Conservation (phyloP, 352 stramenopile genomes). For the Globisporangium alternatum region DNA sequence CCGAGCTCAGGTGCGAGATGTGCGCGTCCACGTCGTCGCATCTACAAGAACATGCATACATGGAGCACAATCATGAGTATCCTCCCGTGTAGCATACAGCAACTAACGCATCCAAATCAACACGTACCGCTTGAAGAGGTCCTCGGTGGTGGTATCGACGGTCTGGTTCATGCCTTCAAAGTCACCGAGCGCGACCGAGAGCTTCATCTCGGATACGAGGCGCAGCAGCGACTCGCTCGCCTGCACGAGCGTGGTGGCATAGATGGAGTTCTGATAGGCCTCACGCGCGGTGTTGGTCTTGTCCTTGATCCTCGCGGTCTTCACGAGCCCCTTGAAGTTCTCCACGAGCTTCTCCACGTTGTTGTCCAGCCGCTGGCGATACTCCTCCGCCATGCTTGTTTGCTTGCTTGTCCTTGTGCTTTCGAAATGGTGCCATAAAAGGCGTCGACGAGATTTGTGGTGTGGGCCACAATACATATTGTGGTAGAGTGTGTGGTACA, state of each 20-base stretch:
- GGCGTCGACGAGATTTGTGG: neutral
- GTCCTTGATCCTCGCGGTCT: constrained; percentile 82
- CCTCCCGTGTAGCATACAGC: neutral
- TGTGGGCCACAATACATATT: neutral
- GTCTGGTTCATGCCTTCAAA: constrained; percentile 87
- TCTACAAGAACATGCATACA: constrained; percentile 21
- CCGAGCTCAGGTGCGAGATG: constrained; percentile 71
- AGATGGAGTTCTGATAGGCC: constrained; percentile 79
- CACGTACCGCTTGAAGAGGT: constrained; percentile 59
- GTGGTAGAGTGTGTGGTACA: neutral
- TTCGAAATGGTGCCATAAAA: neutral
- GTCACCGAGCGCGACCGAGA: constrained; percentile 71
- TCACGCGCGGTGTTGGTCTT: constrained; percentile 76
- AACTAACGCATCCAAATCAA: constrained; percentile 1
- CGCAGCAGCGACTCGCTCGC: constrained; percentile 80
- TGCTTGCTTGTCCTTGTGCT: neutral
- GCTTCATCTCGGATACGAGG: constrained; percentile 80
- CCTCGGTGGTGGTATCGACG: constrained; percentile 67
- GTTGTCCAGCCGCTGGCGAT: constrained; percentile 81
- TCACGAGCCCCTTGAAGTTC: constrained; percentile 84
- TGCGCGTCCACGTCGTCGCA: constrained; percentile 80
- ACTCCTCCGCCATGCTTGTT: constrained; percentile 73
- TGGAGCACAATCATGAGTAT: neutral
- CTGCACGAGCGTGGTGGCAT: constrained; percentile 77
- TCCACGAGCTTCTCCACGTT: constrained; percentile 88